Evolutionary conservation across 2,329 filamentous ascomycete species (phyloP).

Genomic region (Pyrenophora teres): DNA sequence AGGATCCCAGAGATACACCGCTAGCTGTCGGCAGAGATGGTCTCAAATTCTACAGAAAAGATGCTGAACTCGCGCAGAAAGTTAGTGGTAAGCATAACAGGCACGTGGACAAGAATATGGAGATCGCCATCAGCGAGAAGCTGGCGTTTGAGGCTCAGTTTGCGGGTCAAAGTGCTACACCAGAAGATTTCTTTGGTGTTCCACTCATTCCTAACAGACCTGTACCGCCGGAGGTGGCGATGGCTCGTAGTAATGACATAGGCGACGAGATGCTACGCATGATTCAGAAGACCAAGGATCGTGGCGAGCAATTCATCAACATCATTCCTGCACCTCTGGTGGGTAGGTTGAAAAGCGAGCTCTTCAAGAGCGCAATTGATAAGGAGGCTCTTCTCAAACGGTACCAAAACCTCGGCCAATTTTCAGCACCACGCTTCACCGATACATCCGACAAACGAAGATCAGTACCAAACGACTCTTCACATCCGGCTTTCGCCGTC

Average conservation of each 20-base stretch:
- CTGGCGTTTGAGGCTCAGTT: slow-evolving; percentile 32
- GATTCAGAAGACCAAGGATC: slow-evolving; percentile 5
- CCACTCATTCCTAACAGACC: slow-evolving; percentile 36
- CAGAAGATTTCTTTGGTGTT: slow-evolving; percentile 18
- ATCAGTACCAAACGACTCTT: not conserved
- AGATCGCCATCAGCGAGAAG: slow-evolving; percentile 33
- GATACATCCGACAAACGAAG: not conserved
- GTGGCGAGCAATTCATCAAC: slow-evolving; percentile 16
- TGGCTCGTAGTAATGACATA: slow-evolving; percentile 6
- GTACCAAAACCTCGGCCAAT: not conserved
- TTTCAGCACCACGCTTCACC: not conserved
- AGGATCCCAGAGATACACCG: slow-evolving; percentile 29
- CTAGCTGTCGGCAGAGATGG: slow-evolving; percentile 19
- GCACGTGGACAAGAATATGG: slow-evolving; percentile 27
- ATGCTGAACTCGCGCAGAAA: slow-evolving; percentile 27
- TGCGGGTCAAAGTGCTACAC: slow-evolving; percentile 14
- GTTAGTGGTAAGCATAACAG: slow-evolving; percentile 22
- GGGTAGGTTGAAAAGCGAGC: slow-evolving; percentile 25
- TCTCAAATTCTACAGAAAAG: slow-evolving; percentile 33
- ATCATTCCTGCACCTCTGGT: slow-evolving; percentile 24
- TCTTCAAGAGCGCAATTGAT: slow-evolving; percentile 22
- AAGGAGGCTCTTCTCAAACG: not conserved
- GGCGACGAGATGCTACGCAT: slow-evolving; percentile 13
- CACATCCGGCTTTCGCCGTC: not conserved
- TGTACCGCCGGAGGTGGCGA: not conserved